phyloP scores from a whole-genome alignment of 1,284 basidiomycete genomes.

The Ceratobasidium sp. region DNA sequence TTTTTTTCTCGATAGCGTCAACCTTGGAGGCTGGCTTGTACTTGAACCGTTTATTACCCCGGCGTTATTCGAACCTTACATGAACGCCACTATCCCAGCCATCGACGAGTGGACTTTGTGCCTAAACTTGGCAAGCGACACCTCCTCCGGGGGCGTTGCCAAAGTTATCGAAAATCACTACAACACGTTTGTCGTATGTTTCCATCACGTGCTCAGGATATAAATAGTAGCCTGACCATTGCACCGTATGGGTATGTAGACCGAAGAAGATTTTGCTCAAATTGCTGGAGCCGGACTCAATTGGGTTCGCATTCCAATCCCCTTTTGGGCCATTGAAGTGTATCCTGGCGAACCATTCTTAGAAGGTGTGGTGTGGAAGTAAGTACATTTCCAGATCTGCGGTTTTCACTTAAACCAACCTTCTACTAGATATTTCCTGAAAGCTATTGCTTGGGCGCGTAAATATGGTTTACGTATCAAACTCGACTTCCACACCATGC shows the following conservation, averaged over 20 bases:
- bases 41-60: slow-evolving; percentile 80
- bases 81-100: slow-evolving; percentile 57
- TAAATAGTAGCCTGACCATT: too few species aligned
- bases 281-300: slow-evolving; percentile 88
- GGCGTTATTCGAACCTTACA: slow-evolving; percentile 76
- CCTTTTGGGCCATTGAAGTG: slow-evolving; percentile 82
- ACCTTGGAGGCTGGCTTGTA: slow-evolving; percentile 90
- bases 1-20: slow-evolving; percentile 61
- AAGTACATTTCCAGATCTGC: slow-evolving; percentile 46
- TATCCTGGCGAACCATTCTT: slow-evolving; percentile 58
- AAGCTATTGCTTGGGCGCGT: slow-evolving; percentile 79
- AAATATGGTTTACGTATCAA: slow-evolving; percentile 90
- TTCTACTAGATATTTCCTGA: slow-evolving; percentile 61
- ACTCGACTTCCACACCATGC: slow-evolving; percentile 67
- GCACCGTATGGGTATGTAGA: too few species aligned
- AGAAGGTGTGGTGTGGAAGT: slow-evolving; percentile 62
- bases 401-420: too few species aligned
- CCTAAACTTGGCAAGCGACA: slow-evolving; percentile 69
- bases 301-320: slow-evolving; percentile 79
- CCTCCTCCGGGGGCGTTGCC: slow-evolving; percentile 58
- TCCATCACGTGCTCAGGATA: background rate
- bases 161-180: slow-evolving; percentile 80
- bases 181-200: slow-evolving; percentile 74
- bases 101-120: slow-evolving; percentile 89
- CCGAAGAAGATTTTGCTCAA: slow-evolving; percentile 90